Percentiles rank a stretch among this genome's conserved stretches.
Evolutionary conservation across 306 rosid species (phyloP).

Genomic region (Begonia loranthoides): DNA sequence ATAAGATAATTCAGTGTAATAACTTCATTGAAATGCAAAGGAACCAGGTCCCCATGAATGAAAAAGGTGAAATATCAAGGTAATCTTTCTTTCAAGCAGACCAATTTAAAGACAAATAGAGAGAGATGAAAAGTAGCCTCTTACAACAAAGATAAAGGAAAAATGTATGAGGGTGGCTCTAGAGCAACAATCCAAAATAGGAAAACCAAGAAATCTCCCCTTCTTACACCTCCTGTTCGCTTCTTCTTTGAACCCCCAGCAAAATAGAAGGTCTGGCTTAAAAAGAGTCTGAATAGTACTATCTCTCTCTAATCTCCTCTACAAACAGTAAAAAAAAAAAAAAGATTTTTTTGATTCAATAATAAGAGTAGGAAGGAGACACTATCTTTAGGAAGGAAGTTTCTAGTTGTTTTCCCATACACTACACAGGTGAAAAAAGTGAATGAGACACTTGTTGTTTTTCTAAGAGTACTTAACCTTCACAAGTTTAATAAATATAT

Average conservation of each 20-base stretch:
- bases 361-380: no score
- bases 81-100: conserved; percentile 14
- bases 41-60: conserved; percentile 21
- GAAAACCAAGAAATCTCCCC: conserved; percentile 39
- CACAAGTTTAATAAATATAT: no score
- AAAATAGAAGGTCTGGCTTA: no score
- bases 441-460: no score
- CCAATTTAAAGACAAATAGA: conserved; percentile 27
- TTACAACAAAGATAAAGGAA: conserved; percentile 19
- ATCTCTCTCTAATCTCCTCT: conserved; percentile 16
- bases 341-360: no score
- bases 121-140: conserved; percentile 15
- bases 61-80: conserved; percentile 19
- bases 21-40: conserved; percentile 22
- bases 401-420: no score
- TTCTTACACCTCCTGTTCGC: conserved; percentile 30
- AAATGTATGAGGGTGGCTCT: conserved; percentile 31
- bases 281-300: not conserved
- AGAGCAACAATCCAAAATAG: conserved; percentile 29
- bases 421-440: no score
- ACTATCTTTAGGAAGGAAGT: no score
- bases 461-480: no score
- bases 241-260: conserved; percentile 19
- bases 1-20: conserved; percentile 6
- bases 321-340: conserved; percentile 42